A percentile compares a stretch with the other conserved stretches of the same genome.
Conservation (phyloP, 208 protist species). For the Wallacemonas sp. region DNA sequence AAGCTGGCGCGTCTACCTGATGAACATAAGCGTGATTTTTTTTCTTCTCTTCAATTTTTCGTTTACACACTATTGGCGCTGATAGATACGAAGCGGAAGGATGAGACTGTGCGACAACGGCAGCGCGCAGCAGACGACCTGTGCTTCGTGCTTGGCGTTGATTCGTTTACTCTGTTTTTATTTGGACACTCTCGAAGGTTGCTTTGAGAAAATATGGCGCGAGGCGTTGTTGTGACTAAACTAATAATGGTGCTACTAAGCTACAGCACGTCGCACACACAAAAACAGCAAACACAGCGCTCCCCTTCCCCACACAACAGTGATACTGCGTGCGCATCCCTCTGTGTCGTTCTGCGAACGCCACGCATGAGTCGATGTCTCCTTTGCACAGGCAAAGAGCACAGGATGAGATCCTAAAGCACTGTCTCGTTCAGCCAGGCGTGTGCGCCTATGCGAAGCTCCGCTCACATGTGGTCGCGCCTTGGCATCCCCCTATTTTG, state of each 20-base stretch:
- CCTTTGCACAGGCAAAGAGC: too few relatives aligned
- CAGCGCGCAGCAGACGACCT: neutral
- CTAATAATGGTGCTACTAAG: conserved; percentile 7
- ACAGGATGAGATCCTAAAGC: too few relatives aligned
- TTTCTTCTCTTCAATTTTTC: neutral
- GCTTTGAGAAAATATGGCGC: neutral
- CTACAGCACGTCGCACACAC: neutral
- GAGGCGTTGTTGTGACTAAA: neutral
- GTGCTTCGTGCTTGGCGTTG: too few relatives aligned
- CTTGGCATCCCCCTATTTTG: too few relatives aligned
- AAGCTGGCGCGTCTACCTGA: neutral
- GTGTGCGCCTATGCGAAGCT: too few relatives aligned
- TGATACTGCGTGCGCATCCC: too few relatives aligned
- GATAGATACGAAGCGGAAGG: neutral
- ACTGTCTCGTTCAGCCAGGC: too few relatives aligned
- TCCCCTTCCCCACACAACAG: too few relatives aligned
- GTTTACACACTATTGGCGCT: neutral
- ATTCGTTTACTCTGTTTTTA: neutral
- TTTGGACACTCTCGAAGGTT: neutral
- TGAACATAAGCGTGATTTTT: neutral
- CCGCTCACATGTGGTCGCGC: too few relatives aligned
- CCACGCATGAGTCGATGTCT: too few relatives aligned
- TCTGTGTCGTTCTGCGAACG: too few relatives aligned
- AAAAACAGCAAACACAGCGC: neutral
- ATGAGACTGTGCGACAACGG: neutral